These are phyloP conservation scores for Xylaria sp. DNA, from an alignment of 2,329 filamentous ascomycete species.

Conservation along the genomic window DNA sequence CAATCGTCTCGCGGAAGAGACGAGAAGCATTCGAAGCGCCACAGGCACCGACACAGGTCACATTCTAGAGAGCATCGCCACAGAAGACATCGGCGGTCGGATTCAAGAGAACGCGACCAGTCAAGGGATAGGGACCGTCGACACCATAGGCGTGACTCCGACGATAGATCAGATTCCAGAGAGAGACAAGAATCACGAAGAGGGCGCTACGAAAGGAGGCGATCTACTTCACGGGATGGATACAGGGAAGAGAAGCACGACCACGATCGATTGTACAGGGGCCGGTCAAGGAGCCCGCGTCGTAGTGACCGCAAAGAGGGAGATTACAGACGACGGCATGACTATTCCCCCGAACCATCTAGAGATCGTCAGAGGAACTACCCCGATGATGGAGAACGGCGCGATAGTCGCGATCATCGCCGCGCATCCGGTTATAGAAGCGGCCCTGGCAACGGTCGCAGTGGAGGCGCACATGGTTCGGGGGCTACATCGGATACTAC, in stretches of 20 bases:
- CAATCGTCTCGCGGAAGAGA: slow-evolving; percentile 53
- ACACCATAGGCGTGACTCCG: slow-evolving; percentile 59
- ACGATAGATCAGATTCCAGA: slow-evolving; percentile 52
- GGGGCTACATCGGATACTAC: slow-evolving; percentile 26
- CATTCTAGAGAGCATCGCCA: slow-evolving; percentile 50
- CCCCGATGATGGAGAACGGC: slow-evolving; percentile 38
- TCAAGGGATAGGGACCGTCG: slow-evolving; percentile 53
- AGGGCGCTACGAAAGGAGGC: slow-evolving; percentile 38
- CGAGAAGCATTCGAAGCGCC: slow-evolving; percentile 56
- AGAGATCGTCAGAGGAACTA: slow-evolving; percentile 41
- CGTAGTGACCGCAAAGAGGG: slow-evolving; percentile 47
- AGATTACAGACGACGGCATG: slow-evolving; percentile 48
- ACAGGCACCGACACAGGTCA: slow-evolving; percentile 52
- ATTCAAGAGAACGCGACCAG: slow-evolving; percentile 53
- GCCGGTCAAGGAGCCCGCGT: slow-evolving; percentile 48
- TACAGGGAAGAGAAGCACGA: slow-evolving; percentile 30
- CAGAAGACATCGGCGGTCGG: slow-evolving; percentile 55
- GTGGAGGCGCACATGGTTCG: slow-evolving; percentile 36
- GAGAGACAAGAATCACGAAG: slow-evolving; percentile 38
- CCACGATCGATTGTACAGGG: slow-evolving; percentile 41
- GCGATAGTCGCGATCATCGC: slow-evolving; percentile 44
- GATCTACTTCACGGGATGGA: slow-evolving; percentile 39
- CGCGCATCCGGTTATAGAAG: slow-evolving; percentile 35
- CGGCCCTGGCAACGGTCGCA: slow-evolving; percentile 40
- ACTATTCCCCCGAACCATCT: slow-evolving; percentile 43